phyloP scores from a whole-genome alignment of 805 yeast species.

The Maudiozyma bulderi region DNA sequence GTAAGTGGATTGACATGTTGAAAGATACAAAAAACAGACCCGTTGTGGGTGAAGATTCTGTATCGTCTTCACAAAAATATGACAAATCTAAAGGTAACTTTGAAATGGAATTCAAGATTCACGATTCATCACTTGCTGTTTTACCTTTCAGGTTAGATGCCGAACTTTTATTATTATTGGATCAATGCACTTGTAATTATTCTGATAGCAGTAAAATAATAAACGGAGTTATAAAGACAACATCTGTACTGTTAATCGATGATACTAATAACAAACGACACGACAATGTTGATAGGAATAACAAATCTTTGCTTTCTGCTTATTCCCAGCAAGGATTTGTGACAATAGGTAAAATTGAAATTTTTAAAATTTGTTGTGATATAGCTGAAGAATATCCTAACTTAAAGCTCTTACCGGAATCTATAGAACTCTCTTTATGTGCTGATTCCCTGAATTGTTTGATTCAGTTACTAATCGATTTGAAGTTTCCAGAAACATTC shows the following conservation, averaged over 20 bases:
- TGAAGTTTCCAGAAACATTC: conserved; percentile 58
- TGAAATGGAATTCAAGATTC: conserved; percentile 19
- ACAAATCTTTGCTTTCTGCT: conserved; percentile 8
- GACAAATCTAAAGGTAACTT: not conserved
- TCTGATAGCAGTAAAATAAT: conserved; percentile 16
- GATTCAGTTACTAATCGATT: conserved; percentile 55
- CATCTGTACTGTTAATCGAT: conserved; percentile 53
- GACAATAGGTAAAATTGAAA: conserved; percentile 16
- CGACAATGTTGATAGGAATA: not conserved
- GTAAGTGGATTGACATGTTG: no score
- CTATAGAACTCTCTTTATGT: conserved; percentile 47
- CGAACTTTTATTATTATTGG: conserved; percentile 41
- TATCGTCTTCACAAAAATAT: not conserved
- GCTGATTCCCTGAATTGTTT: conserved; percentile 79
- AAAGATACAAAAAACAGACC: no score
- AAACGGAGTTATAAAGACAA: conserved; percentile 40
- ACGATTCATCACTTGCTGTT: conserved; percentile 52
- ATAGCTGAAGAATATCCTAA: conserved; percentile 21
- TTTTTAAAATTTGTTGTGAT: not conserved
- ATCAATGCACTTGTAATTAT: conserved; percentile 39
- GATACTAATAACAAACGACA: conserved; percentile 29
- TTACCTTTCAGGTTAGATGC: conserved; percentile 58
- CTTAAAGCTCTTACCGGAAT: conserved; percentile 35
- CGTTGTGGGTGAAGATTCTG: no score
- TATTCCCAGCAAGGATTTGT: conserved; percentile 23